Conservation (phyloP, 75 land plant species). For the Selaginella moellendorffii region DNA sequence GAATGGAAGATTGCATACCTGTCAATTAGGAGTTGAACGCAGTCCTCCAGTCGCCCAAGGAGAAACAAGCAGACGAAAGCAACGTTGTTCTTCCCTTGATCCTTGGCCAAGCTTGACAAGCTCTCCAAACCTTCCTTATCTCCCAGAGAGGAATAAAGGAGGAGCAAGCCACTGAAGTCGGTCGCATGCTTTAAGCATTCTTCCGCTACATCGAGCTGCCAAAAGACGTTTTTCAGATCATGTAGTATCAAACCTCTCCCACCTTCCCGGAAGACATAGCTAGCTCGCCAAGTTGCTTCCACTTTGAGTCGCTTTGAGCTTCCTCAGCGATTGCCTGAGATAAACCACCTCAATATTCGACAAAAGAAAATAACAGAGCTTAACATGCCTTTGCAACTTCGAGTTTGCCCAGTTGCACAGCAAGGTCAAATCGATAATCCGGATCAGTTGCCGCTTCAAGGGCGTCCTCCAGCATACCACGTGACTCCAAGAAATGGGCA, state of each 20-base stretch:
- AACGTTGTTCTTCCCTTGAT: constrained; percentile 89
- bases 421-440: constrained; percentile 89
- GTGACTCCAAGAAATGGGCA: constrained; percentile 90
- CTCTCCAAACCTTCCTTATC: constrained; percentile 70
- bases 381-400: constrained; percentile 74
- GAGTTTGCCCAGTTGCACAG: constrained; percentile 86
- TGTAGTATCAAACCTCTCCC: too few species aligned
- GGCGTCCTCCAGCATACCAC: constrained; percentile 90
- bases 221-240: too few species aligned
- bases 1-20: too few species aligned
- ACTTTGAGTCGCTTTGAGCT: constrained; percentile 88
- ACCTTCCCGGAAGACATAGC: constrained; percentile 98
- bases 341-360: neutral
- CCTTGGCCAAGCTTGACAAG: constrained; percentile 57
- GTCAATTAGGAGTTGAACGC: constrained; percentile 1
- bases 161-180: constrained; percentile 85
- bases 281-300: constrained; percentile 95
- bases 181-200: constrained; percentile 64
- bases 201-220: constrained; percentile 92
- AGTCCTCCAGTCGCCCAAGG: neutral
- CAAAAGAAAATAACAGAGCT: too few species aligned
- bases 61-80: constrained; percentile 4
- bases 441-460: constrained; percentile 89
- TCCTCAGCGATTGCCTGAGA: constrained; percentile 74
- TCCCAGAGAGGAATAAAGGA: constrained; percentile 84